phyloP scores from a whole-genome alignment of 306 rosid genomes.

The Phaseolus lunatus region DNA sequence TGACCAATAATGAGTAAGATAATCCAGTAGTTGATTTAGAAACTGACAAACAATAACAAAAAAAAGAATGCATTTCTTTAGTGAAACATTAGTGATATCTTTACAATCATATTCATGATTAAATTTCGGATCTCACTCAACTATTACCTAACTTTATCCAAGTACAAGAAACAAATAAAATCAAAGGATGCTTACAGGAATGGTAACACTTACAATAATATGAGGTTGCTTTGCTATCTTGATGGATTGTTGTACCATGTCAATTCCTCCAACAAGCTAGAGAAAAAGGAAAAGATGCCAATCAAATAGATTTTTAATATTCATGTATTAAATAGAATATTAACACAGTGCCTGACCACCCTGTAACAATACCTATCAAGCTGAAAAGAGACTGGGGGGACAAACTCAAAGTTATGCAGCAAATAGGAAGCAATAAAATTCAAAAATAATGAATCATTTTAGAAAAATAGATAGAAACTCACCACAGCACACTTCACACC shows the following conservation, averaged over 20 bases:
- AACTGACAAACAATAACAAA: background rate
- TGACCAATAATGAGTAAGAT: background rate
- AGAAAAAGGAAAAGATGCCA: conserved; percentile 42
- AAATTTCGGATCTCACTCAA: conserved; percentile 27
- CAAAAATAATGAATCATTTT: background rate
- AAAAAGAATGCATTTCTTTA: background rate
- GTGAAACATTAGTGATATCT: background rate
- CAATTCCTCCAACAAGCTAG: conserved; percentile 91
- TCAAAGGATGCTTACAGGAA: conserved; percentile 29
- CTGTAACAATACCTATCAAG: conserved; percentile 4
- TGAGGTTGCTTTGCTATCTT: conserved; percentile 85
- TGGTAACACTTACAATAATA: conserved; percentile 74
- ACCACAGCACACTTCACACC: conserved; percentile 90
- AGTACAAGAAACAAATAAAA: conserved; percentile 25
- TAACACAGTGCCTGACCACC: conserved; percentile 22
- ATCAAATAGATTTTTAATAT: conserved; percentile 19
- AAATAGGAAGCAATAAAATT: background rate
- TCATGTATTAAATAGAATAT: conserved; percentile 5
- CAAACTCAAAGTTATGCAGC: conserved; percentile 26
- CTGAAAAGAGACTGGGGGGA: background rate
- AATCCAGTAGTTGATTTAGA: background rate
- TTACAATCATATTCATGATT: no score
- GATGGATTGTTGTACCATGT: conserved; percentile 69
- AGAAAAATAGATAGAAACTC: conserved; percentile 49
- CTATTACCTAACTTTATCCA: conserved; percentile 17